These are phyloP conservation scores for Lentinus tigrinus DNA, from an alignment of 768 basidiomycete species.

Conservation along the genomic window DNA sequence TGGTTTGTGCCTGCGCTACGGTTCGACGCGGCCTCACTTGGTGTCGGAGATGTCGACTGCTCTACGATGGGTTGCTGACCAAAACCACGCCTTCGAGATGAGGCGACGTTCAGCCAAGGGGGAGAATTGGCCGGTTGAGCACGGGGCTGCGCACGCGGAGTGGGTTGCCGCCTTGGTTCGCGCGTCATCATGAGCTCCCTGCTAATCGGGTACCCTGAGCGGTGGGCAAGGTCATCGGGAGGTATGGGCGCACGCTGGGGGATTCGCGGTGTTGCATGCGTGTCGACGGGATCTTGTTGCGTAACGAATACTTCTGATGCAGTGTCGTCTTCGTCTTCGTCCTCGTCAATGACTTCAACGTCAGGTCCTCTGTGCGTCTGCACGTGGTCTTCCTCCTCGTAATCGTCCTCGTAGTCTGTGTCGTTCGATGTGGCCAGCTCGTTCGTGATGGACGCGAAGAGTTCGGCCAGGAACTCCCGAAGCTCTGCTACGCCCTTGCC, in stretches of 20 bases:
- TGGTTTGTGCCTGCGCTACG: constrained; percentile 51
- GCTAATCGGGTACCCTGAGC: background rate
- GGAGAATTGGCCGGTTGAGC: constrained; percentile 12
- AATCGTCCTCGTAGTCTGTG: constrained; percentile 36
- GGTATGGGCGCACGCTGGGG: background rate
- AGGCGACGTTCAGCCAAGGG: constrained; percentile 23
- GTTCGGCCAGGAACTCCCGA: constrained; percentile 71
- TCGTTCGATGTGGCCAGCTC: constrained; percentile 49
- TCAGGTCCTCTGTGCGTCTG: background rate
- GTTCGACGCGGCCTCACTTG: constrained; percentile 59
- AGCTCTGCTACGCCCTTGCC: constrained; percentile 86
- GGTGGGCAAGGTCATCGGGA: background rate
- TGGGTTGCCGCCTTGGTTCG: constrained; percentile 18
- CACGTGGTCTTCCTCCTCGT: constrained; percentile 7
- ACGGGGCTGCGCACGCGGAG: constrained; percentile 17
- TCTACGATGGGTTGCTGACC: constrained; percentile 62
- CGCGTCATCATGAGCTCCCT: constrained; percentile 24
- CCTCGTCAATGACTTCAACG: constrained; percentile 33
- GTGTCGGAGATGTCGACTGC: constrained; percentile 47
- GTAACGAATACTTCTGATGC: constrained; percentile 13
- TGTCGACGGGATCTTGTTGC: background rate
- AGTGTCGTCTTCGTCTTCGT: constrained; percentile 19
- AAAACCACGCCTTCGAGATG: constrained; percentile 51
- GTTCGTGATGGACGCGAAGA: constrained; percentile 75
- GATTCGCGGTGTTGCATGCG: constrained; percentile 3